A percentile compares a stretch with the other conserved stretches of the same genome.
phyloP scores from a whole-genome alignment of 2,329 filamentous ascomycete genomes.

The Mariannaea elegans region DNA sequence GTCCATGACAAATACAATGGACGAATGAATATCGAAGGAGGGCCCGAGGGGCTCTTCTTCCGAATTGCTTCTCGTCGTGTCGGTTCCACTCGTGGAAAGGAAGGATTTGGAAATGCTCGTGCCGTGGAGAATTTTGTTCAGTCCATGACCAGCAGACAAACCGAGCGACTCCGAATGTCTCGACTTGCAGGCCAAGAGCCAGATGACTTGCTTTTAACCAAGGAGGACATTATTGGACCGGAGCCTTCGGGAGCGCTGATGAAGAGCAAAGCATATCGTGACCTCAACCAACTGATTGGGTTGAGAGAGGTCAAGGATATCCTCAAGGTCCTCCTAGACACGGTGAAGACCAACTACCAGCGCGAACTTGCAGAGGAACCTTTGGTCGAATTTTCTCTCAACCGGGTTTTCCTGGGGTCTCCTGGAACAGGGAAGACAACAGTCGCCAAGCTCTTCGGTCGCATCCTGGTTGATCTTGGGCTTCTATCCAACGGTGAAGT shows the following conservation, averaged over 20 bases:
- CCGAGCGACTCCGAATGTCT: conserved; percentile 60
- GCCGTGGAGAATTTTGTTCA: conserved; percentile 70
- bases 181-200: conserved; percentile 51
- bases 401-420: conserved; percentile 74
- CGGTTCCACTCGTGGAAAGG: conserved; percentile 67
- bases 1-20: conserved; percentile 63
- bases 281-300: conserved; percentile 67
- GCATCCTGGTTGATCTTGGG: conserved; percentile 73
- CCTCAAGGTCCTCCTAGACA: conserved; percentile 66
- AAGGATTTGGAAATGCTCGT: conserved; percentile 79
- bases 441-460: conserved; percentile 76
- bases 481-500: conserved; percentile 76
- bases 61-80: conserved; percentile 70
- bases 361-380: conserved; percentile 71
- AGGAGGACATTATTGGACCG: conserved; percentile 77
- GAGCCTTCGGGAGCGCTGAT: conserved; percentile 65
- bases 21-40: conserved; percentile 68
- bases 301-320: conserved; percentile 69
- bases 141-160: conserved; percentile 65
- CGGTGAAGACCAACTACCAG: conserved; percentile 69
- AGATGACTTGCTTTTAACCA: conserved; percentile 68
- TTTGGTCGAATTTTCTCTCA: conserved; percentile 68
- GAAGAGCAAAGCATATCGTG: conserved; percentile 63
- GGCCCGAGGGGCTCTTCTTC: conserved; percentile 66
- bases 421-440: conserved; percentile 83